Conservation (phyloP, 306 rosid species). For the Acacia confusa region DNA sequence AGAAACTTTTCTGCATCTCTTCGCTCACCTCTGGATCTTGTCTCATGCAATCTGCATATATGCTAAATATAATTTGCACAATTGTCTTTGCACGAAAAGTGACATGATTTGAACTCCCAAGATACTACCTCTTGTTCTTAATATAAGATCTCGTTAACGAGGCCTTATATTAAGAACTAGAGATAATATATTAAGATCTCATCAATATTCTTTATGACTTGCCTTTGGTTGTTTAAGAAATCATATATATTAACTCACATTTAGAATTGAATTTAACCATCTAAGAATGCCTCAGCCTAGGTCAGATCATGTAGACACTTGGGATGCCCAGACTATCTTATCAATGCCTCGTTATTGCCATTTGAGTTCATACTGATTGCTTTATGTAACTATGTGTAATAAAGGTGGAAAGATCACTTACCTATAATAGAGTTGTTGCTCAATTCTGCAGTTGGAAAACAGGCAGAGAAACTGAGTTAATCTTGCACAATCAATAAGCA, state of each 20-base stretch:
- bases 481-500: neutral
- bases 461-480: slow-evolving; percentile 17
- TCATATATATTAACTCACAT: neutral
- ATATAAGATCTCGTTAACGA: too few species aligned
- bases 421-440: slow-evolving; percentile 47
- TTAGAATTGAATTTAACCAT: neutral
- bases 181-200: too few species aligned
- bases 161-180: too few species aligned
- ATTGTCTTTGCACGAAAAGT: slow-evolving; percentile 1
- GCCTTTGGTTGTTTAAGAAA: neutral
- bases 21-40: slow-evolving; percentile 51
- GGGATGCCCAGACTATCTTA: neutral
- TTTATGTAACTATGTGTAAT: neutral
- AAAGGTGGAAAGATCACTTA: slow-evolving; percentile 26
- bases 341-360: neutral
- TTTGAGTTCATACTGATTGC: neutral
- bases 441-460: slow-evolving; percentile 45
- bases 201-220: too few species aligned
- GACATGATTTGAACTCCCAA: neutral
- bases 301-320: neutral
- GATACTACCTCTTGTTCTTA: too few species aligned
- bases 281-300: neutral
- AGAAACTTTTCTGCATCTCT: slow-evolving; percentile 44
- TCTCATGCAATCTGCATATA: slow-evolving; percentile 50
- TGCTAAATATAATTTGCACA: slow-evolving; percentile 13